Evolutionary conservation across 2,329 filamentous ascomycete species (phyloP).

Genomic region (Microcyclosporella mali): DNA sequence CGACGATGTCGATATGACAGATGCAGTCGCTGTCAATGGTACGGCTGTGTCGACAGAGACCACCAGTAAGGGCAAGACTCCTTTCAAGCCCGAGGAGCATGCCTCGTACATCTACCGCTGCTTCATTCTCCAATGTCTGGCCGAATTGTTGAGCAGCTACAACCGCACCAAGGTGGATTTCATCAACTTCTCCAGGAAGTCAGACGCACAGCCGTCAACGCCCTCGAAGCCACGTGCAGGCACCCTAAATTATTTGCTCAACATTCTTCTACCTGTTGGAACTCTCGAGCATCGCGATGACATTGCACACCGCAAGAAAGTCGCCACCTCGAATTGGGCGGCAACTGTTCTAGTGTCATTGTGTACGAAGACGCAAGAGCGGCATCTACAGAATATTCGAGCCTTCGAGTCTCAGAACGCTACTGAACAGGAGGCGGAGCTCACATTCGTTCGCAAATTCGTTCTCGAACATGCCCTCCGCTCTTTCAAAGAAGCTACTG

Average conservation of each 20-base stretch:
- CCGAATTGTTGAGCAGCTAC: constrained; percentile 85
- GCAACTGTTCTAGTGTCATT: constrained; percentile 81
- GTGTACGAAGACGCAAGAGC: constrained; percentile 81
- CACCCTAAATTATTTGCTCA: constrained; percentile 88
- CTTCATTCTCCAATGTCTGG: constrained; percentile 85
- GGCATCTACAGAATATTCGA: constrained; percentile 39
- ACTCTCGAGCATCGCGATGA: constrained; percentile 67
- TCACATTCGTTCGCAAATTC: constrained; percentile 89
- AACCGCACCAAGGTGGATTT: constrained; percentile 96
- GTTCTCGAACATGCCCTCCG: constrained; percentile 89
- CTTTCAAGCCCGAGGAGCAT: constrained; percentile 88
- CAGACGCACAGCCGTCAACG: constrained; percentile 73
- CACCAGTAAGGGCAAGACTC: constrained; percentile 62
- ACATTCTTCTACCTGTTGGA: constrained; percentile 63
- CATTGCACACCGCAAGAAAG: constrained; percentile 73
- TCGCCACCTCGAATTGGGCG: constrained; percentile 77
- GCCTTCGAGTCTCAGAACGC: constrained; percentile 28
- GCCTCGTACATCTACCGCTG: constrained; percentile 95
- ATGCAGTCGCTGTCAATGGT: constrained; percentile 23
- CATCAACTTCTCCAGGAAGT: constrained; percentile 95
- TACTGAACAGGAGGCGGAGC: constrained; percentile 71
- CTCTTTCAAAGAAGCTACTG: constrained; percentile 80
- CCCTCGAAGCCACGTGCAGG: constrained; percentile 91
- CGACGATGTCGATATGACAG: constrained; percentile 48
- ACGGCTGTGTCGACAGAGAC: constrained; percentile 30